phyloP scores from a whole-genome alignment of 2,329 filamentous ascomycete genomes.

The Teratosphaeriaceae sp. region DNA sequence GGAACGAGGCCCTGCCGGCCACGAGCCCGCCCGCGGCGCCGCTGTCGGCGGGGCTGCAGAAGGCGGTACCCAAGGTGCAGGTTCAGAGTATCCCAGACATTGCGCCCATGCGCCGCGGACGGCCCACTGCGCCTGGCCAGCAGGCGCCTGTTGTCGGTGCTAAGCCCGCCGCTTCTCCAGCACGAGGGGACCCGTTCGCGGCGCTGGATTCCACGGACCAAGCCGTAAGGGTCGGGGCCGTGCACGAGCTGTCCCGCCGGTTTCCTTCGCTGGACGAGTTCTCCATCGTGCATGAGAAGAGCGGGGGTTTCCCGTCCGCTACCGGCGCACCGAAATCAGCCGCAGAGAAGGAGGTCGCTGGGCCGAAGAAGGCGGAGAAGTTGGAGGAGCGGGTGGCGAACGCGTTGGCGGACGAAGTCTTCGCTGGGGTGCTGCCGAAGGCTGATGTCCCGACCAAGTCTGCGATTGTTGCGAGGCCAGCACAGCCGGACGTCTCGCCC shows the following conservation, averaged over 20 bases:
- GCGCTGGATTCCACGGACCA: constrained; percentile 66
- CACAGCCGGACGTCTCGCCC: constrained; percentile 6
- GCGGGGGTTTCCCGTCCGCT: constrained; percentile 56
- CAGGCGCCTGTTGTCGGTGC: constrained; percentile 29
- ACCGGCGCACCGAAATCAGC: constrained; percentile 35
- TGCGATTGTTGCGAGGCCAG: constrained; percentile 7
- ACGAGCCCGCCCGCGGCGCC: constrained; percentile 36
- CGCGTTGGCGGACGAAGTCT: constrained; percentile 77
- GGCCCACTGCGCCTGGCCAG: constrained; percentile 53
- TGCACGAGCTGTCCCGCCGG: constrained; percentile 74
- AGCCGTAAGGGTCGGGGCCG: constrained; percentile 42
- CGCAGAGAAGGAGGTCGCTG: constrained; percentile 39
- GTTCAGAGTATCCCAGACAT: constrained; percentile 77
- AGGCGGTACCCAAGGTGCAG: constrained; percentile 65
- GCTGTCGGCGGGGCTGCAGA: constrained; percentile 66
- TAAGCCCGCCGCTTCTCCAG: constrained; percentile 60
- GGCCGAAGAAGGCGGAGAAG: constrained; percentile 34
- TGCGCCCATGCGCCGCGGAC: constrained; percentile 84
- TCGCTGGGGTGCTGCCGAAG: constrained; percentile 39
- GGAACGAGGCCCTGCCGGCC: constrained; percentile 53
- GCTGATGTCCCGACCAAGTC: constrained; percentile 10
- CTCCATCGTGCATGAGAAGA: constrained; percentile 77
- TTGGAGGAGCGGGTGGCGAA: constrained; percentile 64
- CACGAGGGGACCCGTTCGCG: constrained; percentile 80
- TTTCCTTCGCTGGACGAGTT: constrained; percentile 95